These are phyloP conservation scores for Rosa lucieae DNA, from an alignment of 306 rosid genomes.

Conservation along the genomic window DNA sequence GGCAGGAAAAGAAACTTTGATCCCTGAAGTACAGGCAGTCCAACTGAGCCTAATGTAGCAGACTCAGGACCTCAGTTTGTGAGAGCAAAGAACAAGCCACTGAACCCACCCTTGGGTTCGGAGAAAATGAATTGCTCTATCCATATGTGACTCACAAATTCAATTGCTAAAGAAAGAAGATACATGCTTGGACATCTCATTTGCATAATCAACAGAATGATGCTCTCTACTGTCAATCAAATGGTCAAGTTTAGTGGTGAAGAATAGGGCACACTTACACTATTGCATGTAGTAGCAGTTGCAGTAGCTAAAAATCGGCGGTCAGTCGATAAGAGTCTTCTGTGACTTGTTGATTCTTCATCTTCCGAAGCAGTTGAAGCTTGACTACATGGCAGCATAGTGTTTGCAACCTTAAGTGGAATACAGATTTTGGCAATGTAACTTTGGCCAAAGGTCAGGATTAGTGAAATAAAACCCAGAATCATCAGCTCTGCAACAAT, in stretches of 20 bases:
- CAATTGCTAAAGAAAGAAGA: not conserved
- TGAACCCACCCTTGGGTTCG: not conserved
- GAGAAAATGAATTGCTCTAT: not conserved
- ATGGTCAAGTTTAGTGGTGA: conserved; percentile 1
- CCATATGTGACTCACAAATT: not conserved
- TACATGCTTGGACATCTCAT: not conserved
- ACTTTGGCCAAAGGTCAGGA: conserved; percentile 80
- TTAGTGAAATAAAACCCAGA: conserved; percentile 86
- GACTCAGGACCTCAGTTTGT: not conserved
- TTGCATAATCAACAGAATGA: not conserved
- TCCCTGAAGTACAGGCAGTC: not conserved
- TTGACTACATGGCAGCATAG: conserved; percentile 66
- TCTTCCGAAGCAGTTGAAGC: conserved; percentile 29
- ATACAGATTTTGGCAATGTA: conserved; percentile 77
- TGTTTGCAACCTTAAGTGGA: conserved; percentile 50
- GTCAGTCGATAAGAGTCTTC: conserved; percentile 66
- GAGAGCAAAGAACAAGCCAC: not conserved
- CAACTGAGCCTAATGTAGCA: not conserved
- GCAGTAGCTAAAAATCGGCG: conserved; percentile 60
- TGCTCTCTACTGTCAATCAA: not conserved
- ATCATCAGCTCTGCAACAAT: conserved; percentile 88
- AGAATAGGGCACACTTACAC: conserved; percentile 37
- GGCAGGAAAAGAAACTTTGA: not conserved
- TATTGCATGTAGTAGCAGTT: conserved; percentile 45
- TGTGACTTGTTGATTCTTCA: conserved; percentile 20